These are phyloP conservation scores for Termitomyces sp. DNA, from an alignment of 768 basidiomycete genomes.

Conservation along the genomic window DNA sequence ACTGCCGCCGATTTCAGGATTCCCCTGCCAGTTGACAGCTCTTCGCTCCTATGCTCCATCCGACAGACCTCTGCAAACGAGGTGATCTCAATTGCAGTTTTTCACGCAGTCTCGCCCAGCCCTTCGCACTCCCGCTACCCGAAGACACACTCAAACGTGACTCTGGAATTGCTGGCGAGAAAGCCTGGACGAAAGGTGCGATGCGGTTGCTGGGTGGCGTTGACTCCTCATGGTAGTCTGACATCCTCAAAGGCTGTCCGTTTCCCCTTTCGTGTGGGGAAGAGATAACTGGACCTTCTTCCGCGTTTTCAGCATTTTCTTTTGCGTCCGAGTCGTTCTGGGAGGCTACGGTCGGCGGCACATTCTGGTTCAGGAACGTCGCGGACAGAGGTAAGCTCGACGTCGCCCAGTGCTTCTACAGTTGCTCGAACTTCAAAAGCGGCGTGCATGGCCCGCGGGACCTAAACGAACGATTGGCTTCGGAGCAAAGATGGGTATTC, in stretches of 20 bases:
- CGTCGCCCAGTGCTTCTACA: not conserved
- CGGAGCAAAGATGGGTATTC: not conserved
- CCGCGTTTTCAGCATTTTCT: not conserved
- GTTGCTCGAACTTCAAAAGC: not conserved
- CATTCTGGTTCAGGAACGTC: no score
- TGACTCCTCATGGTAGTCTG: not conserved
- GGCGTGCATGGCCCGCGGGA: not conserved
- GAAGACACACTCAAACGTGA: not conserved
- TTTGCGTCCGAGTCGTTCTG: no score
- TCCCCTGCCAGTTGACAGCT: not conserved
- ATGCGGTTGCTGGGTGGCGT: not conserved
- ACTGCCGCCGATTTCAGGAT: no score
- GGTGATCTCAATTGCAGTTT: not conserved
- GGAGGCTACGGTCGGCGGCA: no score
- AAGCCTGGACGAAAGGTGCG: not conserved
- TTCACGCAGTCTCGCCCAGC: not conserved
- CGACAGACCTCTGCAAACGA: not conserved
- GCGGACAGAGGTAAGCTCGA: no score
- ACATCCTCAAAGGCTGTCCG: no score
- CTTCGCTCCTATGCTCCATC: not conserved
- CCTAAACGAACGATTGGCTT: not conserved
- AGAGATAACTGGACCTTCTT: not conserved
- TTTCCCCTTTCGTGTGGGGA: not conserved
- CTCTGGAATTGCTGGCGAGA: not conserved
- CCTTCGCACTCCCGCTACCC: not conserved